A percentile compares a stretch with the other conserved stretches of the same genome.
Evolutionary conservation across 139 green algal species (phyloP).

Genomic region (Micractinium sp.): DNA sequence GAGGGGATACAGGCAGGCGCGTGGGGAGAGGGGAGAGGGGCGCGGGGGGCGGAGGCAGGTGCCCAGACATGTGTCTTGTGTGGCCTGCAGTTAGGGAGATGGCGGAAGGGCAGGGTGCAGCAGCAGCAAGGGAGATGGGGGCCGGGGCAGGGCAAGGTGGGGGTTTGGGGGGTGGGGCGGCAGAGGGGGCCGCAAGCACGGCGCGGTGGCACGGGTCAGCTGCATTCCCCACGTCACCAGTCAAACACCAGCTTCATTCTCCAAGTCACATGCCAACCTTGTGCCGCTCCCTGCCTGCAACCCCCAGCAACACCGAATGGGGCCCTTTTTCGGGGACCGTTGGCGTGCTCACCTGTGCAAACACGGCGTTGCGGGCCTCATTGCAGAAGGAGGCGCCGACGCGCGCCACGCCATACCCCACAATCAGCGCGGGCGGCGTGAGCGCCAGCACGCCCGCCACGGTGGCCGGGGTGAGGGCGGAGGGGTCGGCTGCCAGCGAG

Average conservation of each 20-base stretch:
- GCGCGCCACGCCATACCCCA: slow-evolving; percentile 78
- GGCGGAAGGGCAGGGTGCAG: no score
- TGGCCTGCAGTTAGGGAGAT: no score
- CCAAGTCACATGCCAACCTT: no score
- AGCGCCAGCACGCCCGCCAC: slow-evolving; percentile 48
- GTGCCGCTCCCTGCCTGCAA: no score
- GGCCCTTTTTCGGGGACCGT: no score
- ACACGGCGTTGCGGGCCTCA: slow-evolving; percentile 91
- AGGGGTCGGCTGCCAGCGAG: slow-evolving; percentile 53
- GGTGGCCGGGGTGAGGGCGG: slow-evolving; percentile 44
- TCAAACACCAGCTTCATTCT: no score
- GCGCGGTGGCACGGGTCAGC: no score
- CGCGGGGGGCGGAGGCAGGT: background rate
- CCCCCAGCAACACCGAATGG: no score
- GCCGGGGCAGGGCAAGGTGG: no score
- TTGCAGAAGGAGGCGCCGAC: slow-evolving; percentile 75
- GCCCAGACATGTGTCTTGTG: background rate
- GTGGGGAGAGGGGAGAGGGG: background rate
- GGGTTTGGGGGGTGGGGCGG: slow-evolving; percentile 23
- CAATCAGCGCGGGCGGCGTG: slow-evolving; percentile 77
- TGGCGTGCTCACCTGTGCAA: slow-evolving; percentile 66
- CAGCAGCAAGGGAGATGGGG: no score
- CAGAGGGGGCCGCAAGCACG: slow-evolving; percentile 63
- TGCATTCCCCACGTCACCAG: no score
- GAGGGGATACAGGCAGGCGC: background rate